Percentiles rank a stretch among this genome's conserved stretches.
phyloP scores from a whole-genome alignment of 2,329 filamentous ascomycete species.

The Hypoxylon sp. region DNA sequence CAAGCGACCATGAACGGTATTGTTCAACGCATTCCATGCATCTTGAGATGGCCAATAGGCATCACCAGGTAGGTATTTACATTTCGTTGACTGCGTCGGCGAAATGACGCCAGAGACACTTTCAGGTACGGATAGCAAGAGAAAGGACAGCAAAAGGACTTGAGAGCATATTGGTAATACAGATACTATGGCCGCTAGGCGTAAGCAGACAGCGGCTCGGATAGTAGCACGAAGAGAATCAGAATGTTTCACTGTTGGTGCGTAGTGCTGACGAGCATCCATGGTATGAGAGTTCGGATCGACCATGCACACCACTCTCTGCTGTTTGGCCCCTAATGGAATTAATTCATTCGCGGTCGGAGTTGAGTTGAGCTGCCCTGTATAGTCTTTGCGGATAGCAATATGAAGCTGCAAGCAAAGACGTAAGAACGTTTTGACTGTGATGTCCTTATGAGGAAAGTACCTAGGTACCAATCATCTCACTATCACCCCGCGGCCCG shows the following conservation, averaged over 20 bases:
- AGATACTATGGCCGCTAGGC: not conserved
- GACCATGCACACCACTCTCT: not conserved
- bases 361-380: not conserved
- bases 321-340: not conserved
- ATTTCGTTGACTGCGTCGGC: constrained; percentile 8
- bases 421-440: too few species aligned
- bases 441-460: too few species aligned
- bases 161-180: constrained; percentile 16
- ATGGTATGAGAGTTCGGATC: not conserved
- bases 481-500: too few species aligned
- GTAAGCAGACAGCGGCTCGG: not conserved
- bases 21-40: constrained; percentile 57
- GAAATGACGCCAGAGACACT: constrained; percentile 9
- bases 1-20: constrained; percentile 61
- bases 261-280: not conserved
- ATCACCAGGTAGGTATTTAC: constrained; percentile 43
- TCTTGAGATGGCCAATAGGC: constrained; percentile 43
- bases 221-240: not conserved
- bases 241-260: not conserved
- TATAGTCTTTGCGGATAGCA: not conserved
- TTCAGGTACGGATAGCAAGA: not conserved
- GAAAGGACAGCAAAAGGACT: constrained; percentile 4
- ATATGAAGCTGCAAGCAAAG: not conserved
- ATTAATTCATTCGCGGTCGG: not conserved
- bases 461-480: too few species aligned